These are phyloP conservation scores for Fagopyrum homotropicum DNA, from an alignment of 148 eudicot species.

Conservation along the genomic window DNA sequence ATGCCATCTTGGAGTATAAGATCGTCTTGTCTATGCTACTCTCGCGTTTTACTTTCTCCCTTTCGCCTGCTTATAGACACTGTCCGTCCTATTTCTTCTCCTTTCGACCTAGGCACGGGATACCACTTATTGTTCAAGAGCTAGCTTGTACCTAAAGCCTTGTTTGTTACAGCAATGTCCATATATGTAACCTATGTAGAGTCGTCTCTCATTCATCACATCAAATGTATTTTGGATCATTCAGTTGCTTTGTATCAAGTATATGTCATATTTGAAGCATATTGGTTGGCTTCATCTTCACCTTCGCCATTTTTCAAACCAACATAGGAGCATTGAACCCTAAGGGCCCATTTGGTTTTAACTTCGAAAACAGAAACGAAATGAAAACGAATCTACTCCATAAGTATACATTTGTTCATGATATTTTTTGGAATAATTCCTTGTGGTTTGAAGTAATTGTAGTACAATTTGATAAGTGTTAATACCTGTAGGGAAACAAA, in stretches of 20 bases:
- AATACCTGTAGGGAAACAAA: too few species aligned
- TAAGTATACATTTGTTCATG: too few species aligned
- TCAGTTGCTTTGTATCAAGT: background rate
- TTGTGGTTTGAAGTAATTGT: too few species aligned
- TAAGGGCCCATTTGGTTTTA: too few species aligned
- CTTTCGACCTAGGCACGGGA: constrained; percentile 56
- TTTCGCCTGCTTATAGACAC: constrained; percentile 63
- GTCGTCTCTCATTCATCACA: too few species aligned
- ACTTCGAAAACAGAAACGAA: too few species aligned
- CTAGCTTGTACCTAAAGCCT: background rate
- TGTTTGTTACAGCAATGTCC: background rate
- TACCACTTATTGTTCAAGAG: constrained; percentile 42
- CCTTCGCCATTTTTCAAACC: too few species aligned
- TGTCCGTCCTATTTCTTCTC: constrained; percentile 60
- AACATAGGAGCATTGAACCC: background rate
- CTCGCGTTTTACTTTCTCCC: constrained; percentile 46
- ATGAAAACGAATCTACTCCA: too few species aligned
- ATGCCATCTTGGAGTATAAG: constrained; percentile 70
- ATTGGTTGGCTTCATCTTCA: background rate
- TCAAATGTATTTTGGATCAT: background rate
- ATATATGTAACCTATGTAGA: background rate
- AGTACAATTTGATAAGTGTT: too few species aligned
- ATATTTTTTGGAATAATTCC: too few species aligned
- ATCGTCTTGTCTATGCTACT: constrained; percentile 53
- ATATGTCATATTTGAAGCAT: background rate